These are phyloP conservation scores for Globisporangium uncinulatum DNA, from an alignment of 352 stramenopile species.

Conservation along the genomic window DNA sequence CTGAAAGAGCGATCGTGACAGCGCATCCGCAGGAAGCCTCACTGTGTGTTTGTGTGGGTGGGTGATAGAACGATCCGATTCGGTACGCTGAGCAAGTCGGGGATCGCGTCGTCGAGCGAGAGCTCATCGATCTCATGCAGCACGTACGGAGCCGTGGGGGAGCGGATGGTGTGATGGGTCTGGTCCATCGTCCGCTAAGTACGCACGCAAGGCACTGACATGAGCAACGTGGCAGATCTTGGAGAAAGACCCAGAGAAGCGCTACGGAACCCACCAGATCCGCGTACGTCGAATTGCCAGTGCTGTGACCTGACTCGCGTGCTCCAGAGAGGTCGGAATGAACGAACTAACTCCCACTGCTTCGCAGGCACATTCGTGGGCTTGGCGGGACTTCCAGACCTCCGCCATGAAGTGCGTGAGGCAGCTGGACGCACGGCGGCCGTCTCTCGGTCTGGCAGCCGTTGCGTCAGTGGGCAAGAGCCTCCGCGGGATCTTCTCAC, in stretches of 20 bases:
- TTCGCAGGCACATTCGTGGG: constrained; percentile 54
- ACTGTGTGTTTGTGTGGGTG: background rate
- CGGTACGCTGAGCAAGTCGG: constrained; percentile 36
- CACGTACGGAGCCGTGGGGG: constrained; percentile 24
- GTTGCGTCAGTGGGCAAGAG: constrained; percentile 57
- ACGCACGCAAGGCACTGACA: background rate
- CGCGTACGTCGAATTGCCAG: constrained; percentile 29
- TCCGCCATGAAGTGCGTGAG: constrained; percentile 66
- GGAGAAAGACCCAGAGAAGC: constrained; percentile 57
- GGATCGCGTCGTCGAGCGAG: constrained; percentile 42
- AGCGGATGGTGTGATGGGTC: too few relatives aligned
- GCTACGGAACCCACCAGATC: constrained; percentile 63
- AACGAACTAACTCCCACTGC: background rate
- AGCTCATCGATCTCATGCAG: constrained; percentile 60
- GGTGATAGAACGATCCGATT: constrained; percentile 52
- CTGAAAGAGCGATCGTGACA: background rate
- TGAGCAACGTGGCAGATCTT: constrained; percentile 38
- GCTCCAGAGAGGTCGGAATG: background rate
- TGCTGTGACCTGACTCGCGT: background rate
- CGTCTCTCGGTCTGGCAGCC: constrained; percentile 31
- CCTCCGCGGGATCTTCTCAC: constrained; percentile 43
- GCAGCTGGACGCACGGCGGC: constrained; percentile 33
- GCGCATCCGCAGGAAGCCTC: background rate
- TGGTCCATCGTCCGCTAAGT: too few relatives aligned
- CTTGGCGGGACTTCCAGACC: constrained; percentile 68